Evolutionary conservation across 129 eudicot species (phyloP).

Genomic region (Flaveria linearis): DNA sequence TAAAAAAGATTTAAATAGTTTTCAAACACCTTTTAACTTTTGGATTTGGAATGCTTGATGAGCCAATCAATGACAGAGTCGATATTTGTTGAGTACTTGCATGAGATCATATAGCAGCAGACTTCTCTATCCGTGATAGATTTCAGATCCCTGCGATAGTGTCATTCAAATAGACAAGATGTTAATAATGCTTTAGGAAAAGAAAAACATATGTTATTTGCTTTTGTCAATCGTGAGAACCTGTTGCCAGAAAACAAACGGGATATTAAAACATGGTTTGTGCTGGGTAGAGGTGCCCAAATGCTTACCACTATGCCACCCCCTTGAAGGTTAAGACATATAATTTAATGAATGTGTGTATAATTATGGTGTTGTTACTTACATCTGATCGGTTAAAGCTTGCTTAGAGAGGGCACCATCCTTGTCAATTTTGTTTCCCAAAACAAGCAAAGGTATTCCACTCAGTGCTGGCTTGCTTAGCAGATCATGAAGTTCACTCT

Average conservation of each 20-base stretch:
- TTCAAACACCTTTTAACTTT: constrained; percentile 7
- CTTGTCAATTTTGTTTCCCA: constrained; percentile 96
- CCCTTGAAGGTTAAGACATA: background rate
- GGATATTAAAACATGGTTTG: too few species aligned
- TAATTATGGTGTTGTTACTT: constrained; percentile 27
- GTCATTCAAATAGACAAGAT: background rate
- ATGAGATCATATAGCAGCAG: constrained; percentile 60
- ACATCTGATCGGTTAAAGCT: constrained; percentile 92
- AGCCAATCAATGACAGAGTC: constrained; percentile 64
- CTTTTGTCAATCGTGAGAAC: background rate
- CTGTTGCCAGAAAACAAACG: too few species aligned
- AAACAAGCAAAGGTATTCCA: constrained; percentile 92
- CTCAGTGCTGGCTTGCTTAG: constrained; percentile 74
- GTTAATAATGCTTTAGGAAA: background rate
- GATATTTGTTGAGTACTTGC: constrained; percentile 59
- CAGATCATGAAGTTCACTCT: constrained; percentile 92
- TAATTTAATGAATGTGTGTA: background rate
- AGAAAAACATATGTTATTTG: background rate
- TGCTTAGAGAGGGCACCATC: constrained; percentile 82
- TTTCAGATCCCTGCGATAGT: constrained; percentile 44
- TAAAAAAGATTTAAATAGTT: background rate
- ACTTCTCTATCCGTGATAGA: constrained; percentile 59
- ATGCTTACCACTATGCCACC: too few species aligned
- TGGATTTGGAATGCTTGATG: constrained; percentile 45
- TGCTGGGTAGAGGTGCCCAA: too few species aligned